These are phyloP conservation scores for Barnettozyma populi DNA, from an alignment of 805 yeast genomes.

Conservation along the genomic window DNA sequence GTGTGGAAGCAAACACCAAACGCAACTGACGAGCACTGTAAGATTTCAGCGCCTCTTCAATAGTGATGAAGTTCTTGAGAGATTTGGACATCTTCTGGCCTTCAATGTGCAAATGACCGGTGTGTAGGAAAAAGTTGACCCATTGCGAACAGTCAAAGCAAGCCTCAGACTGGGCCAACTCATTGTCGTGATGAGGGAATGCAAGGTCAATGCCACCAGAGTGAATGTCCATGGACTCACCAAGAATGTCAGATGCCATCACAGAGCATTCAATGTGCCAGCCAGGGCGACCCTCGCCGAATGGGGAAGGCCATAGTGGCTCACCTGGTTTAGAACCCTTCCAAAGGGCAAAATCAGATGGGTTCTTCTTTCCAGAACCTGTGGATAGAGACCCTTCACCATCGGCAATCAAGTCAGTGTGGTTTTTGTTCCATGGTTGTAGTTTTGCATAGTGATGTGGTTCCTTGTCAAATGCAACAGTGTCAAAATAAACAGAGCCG, in stretches of 20 bases:
- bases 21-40: slow-evolving; percentile 81
- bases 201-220: slow-evolving; percentile 97
- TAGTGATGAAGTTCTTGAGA: slow-evolving; percentile 90
- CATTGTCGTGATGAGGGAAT: slow-evolving; percentile 98
- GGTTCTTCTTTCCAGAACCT: slow-evolving; percentile 55
- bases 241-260: slow-evolving; percentile 90
- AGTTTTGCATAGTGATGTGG: slow-evolving; percentile 88
- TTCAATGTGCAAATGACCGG: slow-evolving; percentile 96
- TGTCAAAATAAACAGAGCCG: slow-evolving; percentile 96
- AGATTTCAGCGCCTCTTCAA: slow-evolving; percentile 75
- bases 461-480: slow-evolving; percentile 69
- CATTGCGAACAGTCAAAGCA: slow-evolving; percentile 85
- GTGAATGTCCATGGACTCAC: slow-evolving; percentile 84
- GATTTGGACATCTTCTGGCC: slow-evolving; percentile 98
- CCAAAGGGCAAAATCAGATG: slow-evolving; percentile 95
- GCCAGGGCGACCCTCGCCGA: slow-evolving; percentile 98
- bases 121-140: slow-evolving; percentile 95
- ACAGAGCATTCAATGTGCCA: slow-evolving; percentile 99
- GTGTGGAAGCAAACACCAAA: slow-evolving; percentile 82
- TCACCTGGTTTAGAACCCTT: slow-evolving; percentile 95
- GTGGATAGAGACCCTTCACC: slow-evolving; percentile 85
- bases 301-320: slow-evolving; percentile 91
- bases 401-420: slow-evolving; percentile 77
- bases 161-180: slow-evolving; percentile 95
- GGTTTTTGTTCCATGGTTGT: slow-evolving; percentile 97